phyloP scores from a whole-genome alignment of 1,139 yeast species.

The Taphrina pruni region DNA sequence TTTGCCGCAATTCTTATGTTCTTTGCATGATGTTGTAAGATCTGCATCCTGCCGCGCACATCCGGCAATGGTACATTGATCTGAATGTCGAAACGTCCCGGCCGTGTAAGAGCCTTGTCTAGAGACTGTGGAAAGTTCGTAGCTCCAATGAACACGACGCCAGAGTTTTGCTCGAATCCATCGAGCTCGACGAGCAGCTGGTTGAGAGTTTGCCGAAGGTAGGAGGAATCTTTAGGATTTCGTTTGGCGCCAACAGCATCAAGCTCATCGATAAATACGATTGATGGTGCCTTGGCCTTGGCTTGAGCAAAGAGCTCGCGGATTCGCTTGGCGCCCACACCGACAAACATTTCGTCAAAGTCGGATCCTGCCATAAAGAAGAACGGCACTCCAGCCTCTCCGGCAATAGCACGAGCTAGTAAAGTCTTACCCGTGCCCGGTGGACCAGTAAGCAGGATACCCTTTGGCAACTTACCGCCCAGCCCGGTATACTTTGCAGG shows the following conservation, averaged over 20 bases:
- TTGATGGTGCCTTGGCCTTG: constrained; percentile 93
- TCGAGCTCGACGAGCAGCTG: constrained; percentile 94
- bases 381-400: constrained; percentile 98
- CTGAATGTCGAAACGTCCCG: constrained; percentile 96
- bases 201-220: constrained; percentile 94
- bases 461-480: constrained; percentile 97
- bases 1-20: constrained; percentile 83
- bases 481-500: constrained; percentile 94
- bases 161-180: constrained; percentile 56
- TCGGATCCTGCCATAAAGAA: constrained; percentile 99
- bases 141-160: constrained; percentile 91
- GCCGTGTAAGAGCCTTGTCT: constrained; percentile 96
- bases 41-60: constrained; percentile 94
- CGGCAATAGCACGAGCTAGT: constrained; percentile 97
- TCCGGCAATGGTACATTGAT: constrained; percentile 96
- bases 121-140: constrained; percentile 96
- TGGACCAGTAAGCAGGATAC: constrained; percentile 95
- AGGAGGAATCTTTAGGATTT: constrained; percentile 96
- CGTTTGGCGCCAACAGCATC: constrained; percentile 99
- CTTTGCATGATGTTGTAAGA: constrained; percentile 87
- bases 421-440: constrained; percentile 99
- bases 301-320: constrained; percentile 94
- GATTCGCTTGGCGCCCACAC: constrained; percentile 98
- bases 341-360: constrained; percentile 96
- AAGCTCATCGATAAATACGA: constrained; percentile 92